Base-by-base conservation (phyloP, 2,329 filamentous ascomycete genomes). In the Ascochyta rabiei region DNA sequence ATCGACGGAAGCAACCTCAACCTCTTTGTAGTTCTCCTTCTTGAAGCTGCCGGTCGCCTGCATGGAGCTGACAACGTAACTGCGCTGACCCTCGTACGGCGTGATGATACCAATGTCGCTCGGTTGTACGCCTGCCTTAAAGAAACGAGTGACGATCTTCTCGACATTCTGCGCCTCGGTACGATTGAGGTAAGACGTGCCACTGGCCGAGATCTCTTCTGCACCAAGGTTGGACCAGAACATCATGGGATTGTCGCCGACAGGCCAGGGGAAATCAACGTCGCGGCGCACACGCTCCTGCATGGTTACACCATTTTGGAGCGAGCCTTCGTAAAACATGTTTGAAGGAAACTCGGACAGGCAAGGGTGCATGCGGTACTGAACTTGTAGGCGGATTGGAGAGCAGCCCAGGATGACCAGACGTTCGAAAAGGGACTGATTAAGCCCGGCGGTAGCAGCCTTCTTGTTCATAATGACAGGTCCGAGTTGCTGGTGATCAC, bases 381-480 rank as follows among this genome's bases (percentile, higher is more conserved):
- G 95, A 33, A 96, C 93, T 67, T 96, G 96, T 49, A 99, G 84
- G 48, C 93, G 90, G 64, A 97, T 97, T 7, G 95, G 95, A 34
- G 89, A 87, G 67, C 92, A 89, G 39, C 89, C 89, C n/a, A 98
- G 84, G 68, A 93, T 91, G 66, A 98, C 93, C 45, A 99, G 83
- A 68, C 95, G 91, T 79, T 99, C 95, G 70, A 99, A 99, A 9
- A 99, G 82, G n/a, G 93, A 98, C 76, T 98, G 95, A 77, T 98
- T 97, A 15, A 99, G 82, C 57, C 95, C 95, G 50, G 95, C 95
- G 78, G 98, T 98, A 58, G 95, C 95, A 13, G 95, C 95, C 78
- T 98, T 98, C 84, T 99, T 99, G 83, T 99, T 99, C 93, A 99
- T 99, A 73, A 99, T 98, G 68, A 99, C 95, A 1, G 95, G 95